Percentiles rank a stretch among this genome's conserved stretches.
Conservation (phyloP, 1,284 basidiomycete genomes). For the Trichosporon faecale region DNA sequence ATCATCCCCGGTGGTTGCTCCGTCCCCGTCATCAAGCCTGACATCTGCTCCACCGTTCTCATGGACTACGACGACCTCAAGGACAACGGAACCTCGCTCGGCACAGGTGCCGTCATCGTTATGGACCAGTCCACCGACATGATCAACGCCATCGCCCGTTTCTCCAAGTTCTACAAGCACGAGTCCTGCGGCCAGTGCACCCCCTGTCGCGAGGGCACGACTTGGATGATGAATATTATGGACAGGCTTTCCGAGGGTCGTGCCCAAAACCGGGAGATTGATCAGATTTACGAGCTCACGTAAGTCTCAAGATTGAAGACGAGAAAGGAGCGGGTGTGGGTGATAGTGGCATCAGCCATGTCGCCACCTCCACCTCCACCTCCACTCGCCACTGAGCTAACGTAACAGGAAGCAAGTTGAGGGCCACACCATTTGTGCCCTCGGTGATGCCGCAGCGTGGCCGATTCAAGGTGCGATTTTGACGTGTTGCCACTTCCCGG, state of each 20-base stretch:
- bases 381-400: constrained; percentile 14
- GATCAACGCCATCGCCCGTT: constrained; percentile 85
- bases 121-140: constrained; percentile 98
- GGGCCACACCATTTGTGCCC: constrained; percentile 90
- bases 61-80: constrained; percentile 99
- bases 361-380: neutral
- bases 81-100: constrained; percentile 89
- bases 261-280: constrained; percentile 81
- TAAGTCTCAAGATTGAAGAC: constrained; percentile 48
- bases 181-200: constrained; percentile 99
- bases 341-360: neutral
- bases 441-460: constrained; percentile 98
- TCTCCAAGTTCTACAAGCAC: constrained; percentile 95
- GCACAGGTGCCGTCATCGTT: constrained; percentile 96
- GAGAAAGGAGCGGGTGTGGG: too few species aligned
- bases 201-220: constrained; percentile 91
- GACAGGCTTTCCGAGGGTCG: constrained; percentile 68
- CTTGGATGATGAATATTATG: constrained; percentile 99
- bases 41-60: constrained; percentile 78
- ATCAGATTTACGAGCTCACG: constrained; percentile 92
- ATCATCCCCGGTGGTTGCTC: constrained; percentile 94
- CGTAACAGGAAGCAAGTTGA: constrained; percentile 85
- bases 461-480: constrained; percentile 68
- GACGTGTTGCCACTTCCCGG: constrained; percentile 44
- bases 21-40: constrained; percentile 86